Evolutionary conservation across 371 early-diverging fungal genomes (phyloP).

Genomic region (Haplosporangium sp.): DNA sequence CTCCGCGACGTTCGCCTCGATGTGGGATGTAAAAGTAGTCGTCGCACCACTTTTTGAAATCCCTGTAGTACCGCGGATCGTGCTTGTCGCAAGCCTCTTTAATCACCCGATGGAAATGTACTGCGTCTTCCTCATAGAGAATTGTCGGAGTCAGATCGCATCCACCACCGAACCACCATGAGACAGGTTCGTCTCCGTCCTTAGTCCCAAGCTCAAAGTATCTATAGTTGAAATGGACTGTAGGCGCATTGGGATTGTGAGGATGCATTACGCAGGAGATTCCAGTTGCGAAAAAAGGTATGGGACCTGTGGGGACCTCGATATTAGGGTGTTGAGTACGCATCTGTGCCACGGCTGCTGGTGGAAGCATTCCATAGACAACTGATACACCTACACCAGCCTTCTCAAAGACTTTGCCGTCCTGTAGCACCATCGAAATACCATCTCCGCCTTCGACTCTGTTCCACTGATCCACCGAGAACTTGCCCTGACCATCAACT

Average conservation of each 20-base stretch:
- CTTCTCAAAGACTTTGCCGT: conserved; percentile 93
- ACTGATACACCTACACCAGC: conserved; percentile 92
- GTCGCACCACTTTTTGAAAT: conserved; percentile 89
- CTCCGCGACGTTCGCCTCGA: conserved; percentile 83
- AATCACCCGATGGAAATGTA: conserved; percentile 82
- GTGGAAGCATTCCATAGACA: conserved; percentile 80
- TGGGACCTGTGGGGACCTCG: conserved; percentile 60
- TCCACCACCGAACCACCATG: conserved; percentile 93
- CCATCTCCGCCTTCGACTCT: conserved; percentile 91
- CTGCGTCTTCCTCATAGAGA: conserved; percentile 82
- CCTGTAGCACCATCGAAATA: conserved; percentile 91
- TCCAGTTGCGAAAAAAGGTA: conserved; percentile 90
- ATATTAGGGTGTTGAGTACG: conserved; percentile 73
- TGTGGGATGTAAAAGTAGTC: conserved; percentile 83
- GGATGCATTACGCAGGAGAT: conserved; percentile 95
- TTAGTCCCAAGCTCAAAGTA: conserved; percentile 91
- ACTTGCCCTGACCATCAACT: conserved; percentile 74
- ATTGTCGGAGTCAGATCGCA: conserved; percentile 87
- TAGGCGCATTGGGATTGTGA: conserved; percentile 95
- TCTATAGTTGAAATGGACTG: conserved; percentile 96
- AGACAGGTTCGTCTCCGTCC: conserved; percentile 65
- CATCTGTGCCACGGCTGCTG: conserved; percentile 84
- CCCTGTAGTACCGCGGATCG: conserved; percentile 73
- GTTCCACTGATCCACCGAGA: conserved; percentile 82
- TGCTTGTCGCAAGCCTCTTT: conserved; percentile 84